Percentiles rank a stretch among this genome's conserved stretches.
phyloP scores from a whole-genome alignment of 768 basidiomycete genomes.

The Kwoniella botswanensis region DNA sequence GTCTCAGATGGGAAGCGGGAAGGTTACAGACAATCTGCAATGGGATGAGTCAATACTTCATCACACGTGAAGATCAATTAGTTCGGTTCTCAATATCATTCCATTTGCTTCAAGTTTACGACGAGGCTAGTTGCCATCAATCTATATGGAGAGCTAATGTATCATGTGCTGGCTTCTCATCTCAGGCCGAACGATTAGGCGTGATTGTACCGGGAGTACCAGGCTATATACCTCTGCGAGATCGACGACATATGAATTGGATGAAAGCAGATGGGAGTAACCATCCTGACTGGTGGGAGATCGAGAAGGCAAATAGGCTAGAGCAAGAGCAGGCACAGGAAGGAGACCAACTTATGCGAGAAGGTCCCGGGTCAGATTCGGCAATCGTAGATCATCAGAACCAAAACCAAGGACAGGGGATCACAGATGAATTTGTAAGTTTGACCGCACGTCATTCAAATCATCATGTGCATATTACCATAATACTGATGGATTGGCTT shows the following conservation, averaged over 20 bases:
- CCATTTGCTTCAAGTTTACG: no score
- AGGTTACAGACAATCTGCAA: background rate
- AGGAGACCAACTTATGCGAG: background rate
- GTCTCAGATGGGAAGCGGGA: background rate
- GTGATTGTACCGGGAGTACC: slow-evolving; percentile 50
- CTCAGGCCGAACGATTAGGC: slow-evolving; percentile 45
- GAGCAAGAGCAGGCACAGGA: slow-evolving; percentile 9
- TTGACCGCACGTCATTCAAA: background rate
- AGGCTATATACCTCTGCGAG: slow-evolving; percentile 49
- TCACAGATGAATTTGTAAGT: slow-evolving; percentile 1
- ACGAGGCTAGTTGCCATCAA: no score
- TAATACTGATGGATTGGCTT: background rate
- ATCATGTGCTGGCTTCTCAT: no score
- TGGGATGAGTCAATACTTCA: background rate
- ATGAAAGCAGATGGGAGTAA: slow-evolving; percentile 31
- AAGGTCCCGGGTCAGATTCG: background rate
- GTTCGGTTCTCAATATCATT: no score
- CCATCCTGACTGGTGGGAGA: slow-evolving; percentile 51
- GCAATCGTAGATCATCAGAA: background rate
- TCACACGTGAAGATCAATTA: no score
- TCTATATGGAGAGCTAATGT: no score
- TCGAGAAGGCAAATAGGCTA: slow-evolving; percentile 13
- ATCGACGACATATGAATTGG: slow-evolving; percentile 28
- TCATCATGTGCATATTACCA: slow-evolving; percentile 1
- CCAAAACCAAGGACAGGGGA: background rate